Evolutionary conservation across 1,284 basidiomycete species (phyloP).

Genomic region (Waitea zeae): DNA sequence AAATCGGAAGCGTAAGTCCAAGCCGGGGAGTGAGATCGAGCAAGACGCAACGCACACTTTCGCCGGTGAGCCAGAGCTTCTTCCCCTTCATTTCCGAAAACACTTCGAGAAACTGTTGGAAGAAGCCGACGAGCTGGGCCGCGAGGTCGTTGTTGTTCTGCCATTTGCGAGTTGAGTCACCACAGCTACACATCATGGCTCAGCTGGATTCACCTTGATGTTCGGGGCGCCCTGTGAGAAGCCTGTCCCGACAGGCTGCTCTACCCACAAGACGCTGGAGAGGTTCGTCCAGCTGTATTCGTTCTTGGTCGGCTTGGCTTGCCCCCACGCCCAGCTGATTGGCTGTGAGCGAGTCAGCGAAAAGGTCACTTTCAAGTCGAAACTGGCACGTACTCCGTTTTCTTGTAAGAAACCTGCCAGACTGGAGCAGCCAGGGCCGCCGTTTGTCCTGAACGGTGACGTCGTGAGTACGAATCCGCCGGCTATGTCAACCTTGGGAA

Average conservation of each 20-base stretch:
- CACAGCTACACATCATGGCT: too few relatives aligned
- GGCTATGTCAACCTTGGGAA: too few relatives aligned
- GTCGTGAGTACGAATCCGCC: too few relatives aligned
- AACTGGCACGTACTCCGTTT: too few relatives aligned
- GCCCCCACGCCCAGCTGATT: conserved; percentile 41
- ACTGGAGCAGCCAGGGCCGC: conserved; percentile 48
- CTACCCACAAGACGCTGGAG: conserved; percentile 26
- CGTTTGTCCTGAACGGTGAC: conserved; percentile 28
- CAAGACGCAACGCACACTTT: conserved; percentile 15
- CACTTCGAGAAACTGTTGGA: conserved; percentile 20
- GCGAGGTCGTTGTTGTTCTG: conserved; percentile 22
- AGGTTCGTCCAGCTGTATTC: conserved; percentile 24
- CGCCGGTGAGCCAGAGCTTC: conserved; percentile 19
- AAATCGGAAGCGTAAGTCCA: background rate
- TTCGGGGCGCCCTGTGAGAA: conserved; percentile 17
- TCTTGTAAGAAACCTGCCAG: conserved; percentile 63
- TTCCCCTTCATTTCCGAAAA: conserved; percentile 21
- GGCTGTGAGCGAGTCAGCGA: too few relatives aligned
- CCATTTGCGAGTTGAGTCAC: too few relatives aligned
- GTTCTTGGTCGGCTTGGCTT: conserved; percentile 27
- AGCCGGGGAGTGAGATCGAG: too few relatives aligned
- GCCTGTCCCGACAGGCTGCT: conserved; percentile 30
- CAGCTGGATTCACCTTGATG: too few relatives aligned
- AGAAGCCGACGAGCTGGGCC: conserved; percentile 18
- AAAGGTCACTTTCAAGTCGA: too few relatives aligned